These are phyloP conservation scores for Zea luxurians DNA, from an alignment of 176 grass and related monocot species.

Conservation along the genomic window DNA sequence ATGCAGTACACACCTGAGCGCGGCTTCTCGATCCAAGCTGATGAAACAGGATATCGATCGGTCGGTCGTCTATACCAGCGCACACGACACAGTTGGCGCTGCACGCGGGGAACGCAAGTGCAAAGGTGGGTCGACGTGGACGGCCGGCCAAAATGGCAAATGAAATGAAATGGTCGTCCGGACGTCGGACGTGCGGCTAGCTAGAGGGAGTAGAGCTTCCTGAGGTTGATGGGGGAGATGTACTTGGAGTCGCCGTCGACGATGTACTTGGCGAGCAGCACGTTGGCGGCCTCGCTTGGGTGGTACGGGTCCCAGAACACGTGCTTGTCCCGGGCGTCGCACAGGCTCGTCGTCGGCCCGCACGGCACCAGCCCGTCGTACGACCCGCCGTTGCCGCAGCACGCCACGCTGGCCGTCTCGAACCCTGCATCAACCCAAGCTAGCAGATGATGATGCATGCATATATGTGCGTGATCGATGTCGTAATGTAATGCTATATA, in stretches of 20 bases:
- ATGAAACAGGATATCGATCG: too few species aligned
- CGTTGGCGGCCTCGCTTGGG: constrained; percentile 80
- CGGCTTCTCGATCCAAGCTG: too few species aligned
- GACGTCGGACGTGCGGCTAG: too few species aligned
- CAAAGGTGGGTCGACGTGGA: too few species aligned
- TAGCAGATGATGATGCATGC: too few species aligned
- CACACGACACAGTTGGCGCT: too few species aligned
- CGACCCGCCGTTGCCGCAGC: constrained; percentile 74
- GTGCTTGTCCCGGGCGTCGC: constrained; percentile 44
- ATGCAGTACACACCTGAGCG: too few species aligned
- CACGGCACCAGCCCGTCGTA: constrained; percentile 79
- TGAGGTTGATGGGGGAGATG: constrained; percentile 79
- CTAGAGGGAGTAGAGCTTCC: constrained; percentile 52
- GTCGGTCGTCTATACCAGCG: too few species aligned
- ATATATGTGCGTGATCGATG: too few species aligned
- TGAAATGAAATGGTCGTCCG: too few species aligned
- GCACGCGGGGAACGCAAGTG: too few species aligned
- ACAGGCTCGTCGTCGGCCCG: constrained; percentile 70
- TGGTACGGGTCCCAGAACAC: constrained; percentile 98
- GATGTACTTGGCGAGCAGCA: constrained; percentile 69
- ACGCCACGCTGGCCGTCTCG: constrained; percentile 59
- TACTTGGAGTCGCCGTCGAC: constrained; percentile 80
- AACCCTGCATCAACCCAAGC: constrained; percentile 45
- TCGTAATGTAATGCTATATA: not conserved
- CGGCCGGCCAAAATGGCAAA: too few species aligned